phyloP scores from a whole-genome alignment of 441 rosid species.

The Dalechampia spathulata region DNA sequence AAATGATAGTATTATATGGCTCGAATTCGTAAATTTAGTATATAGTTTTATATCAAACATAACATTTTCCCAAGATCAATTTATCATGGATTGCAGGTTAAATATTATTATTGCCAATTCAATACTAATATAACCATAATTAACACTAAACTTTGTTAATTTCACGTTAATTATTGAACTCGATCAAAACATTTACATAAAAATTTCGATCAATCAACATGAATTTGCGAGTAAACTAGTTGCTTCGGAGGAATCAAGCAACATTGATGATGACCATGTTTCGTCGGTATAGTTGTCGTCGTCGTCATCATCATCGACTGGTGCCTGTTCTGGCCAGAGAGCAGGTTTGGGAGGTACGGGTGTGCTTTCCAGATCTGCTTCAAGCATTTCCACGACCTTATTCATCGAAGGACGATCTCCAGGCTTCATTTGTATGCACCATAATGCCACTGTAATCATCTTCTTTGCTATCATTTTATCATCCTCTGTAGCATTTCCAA shows the following conservation, averaged over 20 bases:
- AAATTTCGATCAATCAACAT: no score
- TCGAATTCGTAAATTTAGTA: no score
- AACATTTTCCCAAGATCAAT: no score
- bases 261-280: constrained; percentile 13
- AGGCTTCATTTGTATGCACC: constrained; percentile 20
- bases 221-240: constrained; percentile 10
- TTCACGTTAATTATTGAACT: no score
- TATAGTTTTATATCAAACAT: no score
- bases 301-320: not conserved
- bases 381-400: constrained; percentile 15
- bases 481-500: constrained; percentile 5
- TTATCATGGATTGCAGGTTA: no score
- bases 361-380: constrained; percentile 2
- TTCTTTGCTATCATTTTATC: constrained; percentile 8
- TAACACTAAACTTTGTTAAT: no score
- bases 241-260: constrained; percentile 9
- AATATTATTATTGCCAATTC: no score
- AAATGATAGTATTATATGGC: no score
- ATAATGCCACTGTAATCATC: constrained; percentile 14
- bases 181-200: no score
- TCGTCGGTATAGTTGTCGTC: constrained; percentile 1
- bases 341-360: constrained; percentile 14
- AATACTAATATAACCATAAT: no score
- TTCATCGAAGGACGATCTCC: constrained; percentile 15
- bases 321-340: constrained; percentile 1